Percentiles rank a stretch among this genome's conserved stretches.
These are phyloP conservation scores for Tremella mesenterica DNA, from an alignment of 768 basidiomycete species.

Conservation along the genomic window DNA sequence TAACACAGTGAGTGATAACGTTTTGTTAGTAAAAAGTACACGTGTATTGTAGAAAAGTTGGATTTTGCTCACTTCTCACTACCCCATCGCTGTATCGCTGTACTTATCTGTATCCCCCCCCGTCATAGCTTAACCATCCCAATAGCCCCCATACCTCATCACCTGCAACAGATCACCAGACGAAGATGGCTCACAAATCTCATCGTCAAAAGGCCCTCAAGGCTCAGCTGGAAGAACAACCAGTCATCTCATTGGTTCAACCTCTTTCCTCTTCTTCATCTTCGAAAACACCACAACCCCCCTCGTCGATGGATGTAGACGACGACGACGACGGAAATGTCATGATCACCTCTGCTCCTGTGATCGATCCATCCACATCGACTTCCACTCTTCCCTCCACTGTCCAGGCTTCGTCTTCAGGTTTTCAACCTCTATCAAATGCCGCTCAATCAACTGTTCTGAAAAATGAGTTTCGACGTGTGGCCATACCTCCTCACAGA, in stretches of 20 bases:
- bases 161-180: not conserved
- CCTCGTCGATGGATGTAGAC: constrained; percentile 25
- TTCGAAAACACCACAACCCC: not conserved
- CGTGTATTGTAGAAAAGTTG: too few species aligned
- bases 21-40: too few species aligned
- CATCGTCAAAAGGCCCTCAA: constrained; percentile 43
- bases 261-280: constrained; percentile 7
- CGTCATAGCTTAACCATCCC: too few species aligned
- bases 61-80: too few species aligned
- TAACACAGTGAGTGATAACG: too few species aligned
- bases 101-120: too few species aligned
- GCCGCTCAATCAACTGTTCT: constrained; percentile 52
- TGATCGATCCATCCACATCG: constrained; percentile 40
- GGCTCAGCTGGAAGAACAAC: constrained; percentile 40
- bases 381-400: constrained; percentile 1
- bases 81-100: too few species aligned
- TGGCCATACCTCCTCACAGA: constrained; percentile 89
- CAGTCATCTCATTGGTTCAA: constrained; percentile 33
- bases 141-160: not conserved
- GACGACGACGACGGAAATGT: constrained; percentile 58
- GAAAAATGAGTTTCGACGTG: constrained; percentile 76
- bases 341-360: constrained; percentile 52
- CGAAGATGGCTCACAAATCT: constrained; percentile 41
- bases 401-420: constrained; percentile 47
- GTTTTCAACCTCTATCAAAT: constrained; percentile 62